Percentiles rank a stretch among this genome's conserved stretches.
Evolutionary conservation across 2,329 filamentous ascomycete species (phyloP).

Genomic region (Diaporthe vaccinii): DNA sequence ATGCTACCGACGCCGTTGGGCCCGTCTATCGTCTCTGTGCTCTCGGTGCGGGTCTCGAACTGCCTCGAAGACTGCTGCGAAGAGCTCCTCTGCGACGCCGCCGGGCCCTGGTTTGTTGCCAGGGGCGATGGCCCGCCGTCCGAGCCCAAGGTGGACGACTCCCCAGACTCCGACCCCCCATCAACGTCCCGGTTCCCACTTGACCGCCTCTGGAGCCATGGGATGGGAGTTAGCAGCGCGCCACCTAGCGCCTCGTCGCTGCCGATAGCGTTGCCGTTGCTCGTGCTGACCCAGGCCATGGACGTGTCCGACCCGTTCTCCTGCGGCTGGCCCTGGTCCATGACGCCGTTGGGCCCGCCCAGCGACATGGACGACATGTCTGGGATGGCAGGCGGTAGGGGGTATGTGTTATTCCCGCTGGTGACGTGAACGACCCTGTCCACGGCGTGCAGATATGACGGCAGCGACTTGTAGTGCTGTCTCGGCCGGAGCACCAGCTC

Average conservation of each 20-base stretch:
- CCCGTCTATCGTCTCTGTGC: constrained; percentile 84
- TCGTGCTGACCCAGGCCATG: constrained; percentile 60
- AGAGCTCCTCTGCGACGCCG: constrained; percentile 8
- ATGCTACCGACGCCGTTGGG: constrained; percentile 84
- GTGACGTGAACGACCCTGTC: constrained; percentile 93
- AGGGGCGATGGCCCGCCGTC: constrained; percentile 38
- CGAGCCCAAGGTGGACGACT: constrained; percentile 37
- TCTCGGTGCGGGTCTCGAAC: constrained; percentile 75
- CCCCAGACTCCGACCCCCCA: constrained; percentile 39
- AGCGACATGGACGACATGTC: constrained; percentile 68
- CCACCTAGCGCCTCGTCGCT: constrained; percentile 92
- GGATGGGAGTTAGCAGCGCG: constrained; percentile 91
- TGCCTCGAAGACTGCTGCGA: constrained; percentile 52
- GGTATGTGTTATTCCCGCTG: constrained; percentile 84
- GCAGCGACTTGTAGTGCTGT: constrained; percentile 83
- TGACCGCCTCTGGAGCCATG: constrained; percentile 76
- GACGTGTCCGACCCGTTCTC: constrained; percentile 54
- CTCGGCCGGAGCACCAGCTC: constrained; percentile 86
- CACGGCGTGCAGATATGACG: constrained; percentile 89
- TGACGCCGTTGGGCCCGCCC: constrained; percentile 79
- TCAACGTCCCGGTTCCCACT: constrained; percentile 45
- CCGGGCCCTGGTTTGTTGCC: neutral
- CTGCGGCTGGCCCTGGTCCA: constrained; percentile 56
- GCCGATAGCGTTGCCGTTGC: constrained; percentile 62
- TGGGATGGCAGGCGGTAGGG: constrained; percentile 77